These are phyloP conservation scores for Epichloe amarillans DNA, from an alignment of 2,329 filamentous ascomycete genomes.

Conservation along the genomic window DNA sequence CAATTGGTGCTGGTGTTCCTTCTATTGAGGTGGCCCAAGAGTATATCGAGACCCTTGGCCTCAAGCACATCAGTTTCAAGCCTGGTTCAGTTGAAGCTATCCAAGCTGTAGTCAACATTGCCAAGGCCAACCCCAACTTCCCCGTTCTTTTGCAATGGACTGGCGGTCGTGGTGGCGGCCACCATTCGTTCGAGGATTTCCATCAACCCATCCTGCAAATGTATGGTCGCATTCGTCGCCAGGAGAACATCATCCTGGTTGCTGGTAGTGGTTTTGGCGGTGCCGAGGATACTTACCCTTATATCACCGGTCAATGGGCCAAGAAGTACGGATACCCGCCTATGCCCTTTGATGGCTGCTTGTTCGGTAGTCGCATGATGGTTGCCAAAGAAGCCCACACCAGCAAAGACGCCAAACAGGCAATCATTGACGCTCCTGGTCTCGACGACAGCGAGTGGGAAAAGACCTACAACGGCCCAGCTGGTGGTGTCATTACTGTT, in stretches of 20 bases:
- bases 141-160: conserved; percentile 94
- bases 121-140: conserved; percentile 85
- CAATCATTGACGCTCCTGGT: conserved; percentile 75
- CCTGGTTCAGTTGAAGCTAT: conserved; percentile 82
- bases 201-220: conserved; percentile 83
- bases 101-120: conserved; percentile 81
- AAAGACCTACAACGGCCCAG: conserved; percentile 80
- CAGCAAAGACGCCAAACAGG: conserved; percentile 75
- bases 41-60: conserved; percentile 82
- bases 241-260: conserved; percentile 75
- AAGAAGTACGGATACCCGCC: conserved; percentile 72
- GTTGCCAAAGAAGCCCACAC: conserved; percentile 86
- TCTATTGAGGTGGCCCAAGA: conserved; percentile 88
- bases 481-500: conserved; percentile 91
- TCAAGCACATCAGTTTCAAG: conserved; percentile 93
- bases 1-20: conserved; percentile 85
- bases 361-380: conserved; percentile 92
- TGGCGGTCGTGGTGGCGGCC: conserved; percentile 81
- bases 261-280: conserved; percentile 88
- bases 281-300: conserved; percentile 81
- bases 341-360: conserved; percentile 87
- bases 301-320: conserved; percentile 84
- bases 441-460: conserved; percentile 78
- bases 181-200: conserved; percentile 93
- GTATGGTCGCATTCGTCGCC: conserved; percentile 78